Conservation (phyloP, 140 eudicot species). For the Oenanthe javanica region DNA sequence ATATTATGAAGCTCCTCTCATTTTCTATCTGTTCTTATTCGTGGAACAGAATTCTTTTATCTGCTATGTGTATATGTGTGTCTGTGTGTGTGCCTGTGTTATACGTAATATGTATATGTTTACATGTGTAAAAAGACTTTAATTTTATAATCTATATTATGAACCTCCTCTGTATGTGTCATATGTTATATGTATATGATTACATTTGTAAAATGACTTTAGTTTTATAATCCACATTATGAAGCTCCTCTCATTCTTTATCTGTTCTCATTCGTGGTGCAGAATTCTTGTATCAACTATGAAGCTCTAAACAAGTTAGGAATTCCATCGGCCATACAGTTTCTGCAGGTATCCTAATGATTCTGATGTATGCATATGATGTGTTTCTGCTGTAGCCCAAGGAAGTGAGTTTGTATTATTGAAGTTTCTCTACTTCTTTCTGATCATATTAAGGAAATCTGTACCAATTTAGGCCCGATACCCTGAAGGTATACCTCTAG, state of each 20-base stretch:
- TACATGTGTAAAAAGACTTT: too few species aligned
- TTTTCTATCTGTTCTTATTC: background rate
- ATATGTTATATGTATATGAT: background rate
- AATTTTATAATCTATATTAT: too few species aligned
- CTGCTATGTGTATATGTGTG: conserved; percentile 35
- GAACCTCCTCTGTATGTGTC: background rate
- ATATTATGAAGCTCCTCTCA: background rate
- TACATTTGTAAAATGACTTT: background rate
- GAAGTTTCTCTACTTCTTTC: conserved; percentile 9
- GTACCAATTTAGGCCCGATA: conserved; percentile 70
- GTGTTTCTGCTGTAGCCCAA: conserved; percentile 6
- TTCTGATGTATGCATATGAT: background rate
- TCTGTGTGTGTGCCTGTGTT: too few species aligned
- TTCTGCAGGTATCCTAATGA: conserved; percentile 66
- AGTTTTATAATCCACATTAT: background rate
- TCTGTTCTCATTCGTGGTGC: conserved; percentile 14
- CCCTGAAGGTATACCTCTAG: conserved; percentile 87
- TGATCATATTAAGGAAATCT: conserved; percentile 27
- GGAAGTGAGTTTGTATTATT: conserved; percentile 2
- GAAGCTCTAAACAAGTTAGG: conserved; percentile 86
- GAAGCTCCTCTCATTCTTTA: background rate
- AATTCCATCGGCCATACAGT: conserved; percentile 82
- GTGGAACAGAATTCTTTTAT: conserved; percentile 79
- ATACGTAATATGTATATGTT: too few species aligned
- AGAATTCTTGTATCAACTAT: conserved; percentile 91